Evolutionary conservation across 306 rosid species (phyloP), one percentile per base, ranked within the genome.

Genomic region (Casuarina cunninghamiana): DNA sequence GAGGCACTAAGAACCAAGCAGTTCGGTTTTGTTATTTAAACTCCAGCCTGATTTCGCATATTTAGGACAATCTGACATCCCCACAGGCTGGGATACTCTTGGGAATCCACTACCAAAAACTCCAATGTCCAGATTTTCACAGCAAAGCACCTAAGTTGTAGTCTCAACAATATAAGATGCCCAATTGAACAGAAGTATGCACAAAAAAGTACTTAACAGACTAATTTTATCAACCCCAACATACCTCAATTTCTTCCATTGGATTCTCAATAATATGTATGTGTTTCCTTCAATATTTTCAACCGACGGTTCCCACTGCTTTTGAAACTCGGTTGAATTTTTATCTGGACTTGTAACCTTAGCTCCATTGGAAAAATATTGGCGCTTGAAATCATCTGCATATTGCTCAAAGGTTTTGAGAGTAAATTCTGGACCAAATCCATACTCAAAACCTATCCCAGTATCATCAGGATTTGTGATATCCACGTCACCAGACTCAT

Each of bases 171-270:
- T 79, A 67, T 77, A 83, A 57, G 81, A 69, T 63, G 65, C 71
- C 60, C 10, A 63, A 45, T 46, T 58, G 57, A 86, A 77, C n/a
- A 50, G 53, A 58, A 83, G 62, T 16, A 60, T 37, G 70, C 37
- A 44, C 54, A 66, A 42, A 88, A 81, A 66, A 67, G 82, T 76
- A 62, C 44, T 49, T 44, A 81, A 53, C 45, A 46, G 69, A 41
- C 77, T 73, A 11, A 49, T 63, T 63, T 41, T 58, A 37, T 41
- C 13, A 79, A 76, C 58, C 46, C 63, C 37, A 62, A 74, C 72
- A 61, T 84, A 90, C 99, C 97, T 95, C 92, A 62, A 91, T 91
- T 88, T 87, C 90, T 73, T 93, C 96, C 17, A 96, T 91, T 76
- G 97, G 93, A 79, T 84, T 87, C 81, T 88, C 93, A 82, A 76